Base-by-base conservation (phyloP, 805 yeast species). In the Kregervanrija fluxuum region DNA sequence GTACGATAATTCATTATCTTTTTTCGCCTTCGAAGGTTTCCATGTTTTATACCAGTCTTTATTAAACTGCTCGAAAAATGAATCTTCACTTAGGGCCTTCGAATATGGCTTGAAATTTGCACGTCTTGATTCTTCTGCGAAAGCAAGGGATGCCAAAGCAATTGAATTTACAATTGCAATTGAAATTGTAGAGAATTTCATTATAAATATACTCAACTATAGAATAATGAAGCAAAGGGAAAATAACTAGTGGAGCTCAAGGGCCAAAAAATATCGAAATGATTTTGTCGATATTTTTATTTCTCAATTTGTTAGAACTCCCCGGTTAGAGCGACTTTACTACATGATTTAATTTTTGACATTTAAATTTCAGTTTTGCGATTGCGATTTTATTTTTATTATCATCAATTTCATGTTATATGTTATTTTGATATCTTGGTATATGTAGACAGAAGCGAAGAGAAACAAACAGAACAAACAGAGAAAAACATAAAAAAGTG, bases 11-110 rank as follows among this genome's bases (percentile, higher is more conserved):
- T 74, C 78, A 32, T 73, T 79, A 41, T 71, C 72, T 52, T 70
- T 79, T 51, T 70, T 74, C 8, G 77, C 77, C 40, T 70, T 65
- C 12, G 95, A 85, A n/a, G 74, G 69, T 47, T 66, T 68, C 90
- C 90, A 83, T 43, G 69, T 59, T 17, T 63, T 65, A 31, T 57
- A 56, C 61, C 62, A 66, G 44, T 65, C 65, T 38, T 62, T 67
- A 22, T 60, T 64, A 51, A 85, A 85, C 54, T 82, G 85, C 61
- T 85, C 93, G 53, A 80, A 80, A 56, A 80, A 75, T 2, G 85
- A 69, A 13, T 70, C 70, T 1, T 58, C 41, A 5, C 65, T 47
- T 10, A 78, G 60, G 33, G 52, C 43, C 10, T 64, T 55, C 38
- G 69, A 66, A 42, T 69, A 70, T 5, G 75, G 65, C 30, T 43